phyloP scores from a whole-genome alignment of 331 rosid genomes.

The Acacia pycnantha region DNA sequence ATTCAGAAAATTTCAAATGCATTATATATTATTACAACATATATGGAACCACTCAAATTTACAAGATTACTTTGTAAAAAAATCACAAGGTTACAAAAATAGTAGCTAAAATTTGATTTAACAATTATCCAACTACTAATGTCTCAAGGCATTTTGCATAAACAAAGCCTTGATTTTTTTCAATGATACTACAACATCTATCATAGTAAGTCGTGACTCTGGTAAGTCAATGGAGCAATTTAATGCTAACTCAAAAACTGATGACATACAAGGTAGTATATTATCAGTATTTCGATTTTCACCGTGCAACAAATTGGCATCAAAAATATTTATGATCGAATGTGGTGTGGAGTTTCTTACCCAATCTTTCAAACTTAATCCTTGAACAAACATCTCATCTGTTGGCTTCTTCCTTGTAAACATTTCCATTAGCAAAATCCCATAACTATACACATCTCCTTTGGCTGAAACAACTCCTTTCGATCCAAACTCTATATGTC shows the following conservation, averaged over 20 bases:
- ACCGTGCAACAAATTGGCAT: not conserved
- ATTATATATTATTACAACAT: too few relatives aligned
- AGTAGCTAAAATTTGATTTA: not conserved
- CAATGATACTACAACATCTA: not conserved
- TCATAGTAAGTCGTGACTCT: not conserved
- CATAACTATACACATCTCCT: not conserved
- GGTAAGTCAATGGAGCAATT: not conserved
- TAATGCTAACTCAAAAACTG: not conserved
- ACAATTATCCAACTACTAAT: not conserved
- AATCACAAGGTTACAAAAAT: not conserved
- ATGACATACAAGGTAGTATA: not conserved
- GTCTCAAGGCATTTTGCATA: not conserved
- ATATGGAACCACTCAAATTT: not conserved
- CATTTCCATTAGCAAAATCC: not conserved
- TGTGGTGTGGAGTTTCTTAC: not conserved
- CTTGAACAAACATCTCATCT: not conserved
- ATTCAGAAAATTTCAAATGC: too few relatives aligned
- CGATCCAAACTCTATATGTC: not conserved
- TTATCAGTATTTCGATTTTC: not conserved
- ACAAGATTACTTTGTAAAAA: not conserved
- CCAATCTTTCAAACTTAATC: not conserved
- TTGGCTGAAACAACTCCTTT: not conserved
- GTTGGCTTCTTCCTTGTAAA: not conserved
- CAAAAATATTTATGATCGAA: not conserved
- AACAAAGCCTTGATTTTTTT: not conserved